Percentiles rank a stretch among this genome's conserved stretches.
These are phyloP conservation scores for Sphaerostilbella broomeana DNA, from an alignment of 2,329 filamentous ascomycete species.

Conservation along the genomic window DNA sequence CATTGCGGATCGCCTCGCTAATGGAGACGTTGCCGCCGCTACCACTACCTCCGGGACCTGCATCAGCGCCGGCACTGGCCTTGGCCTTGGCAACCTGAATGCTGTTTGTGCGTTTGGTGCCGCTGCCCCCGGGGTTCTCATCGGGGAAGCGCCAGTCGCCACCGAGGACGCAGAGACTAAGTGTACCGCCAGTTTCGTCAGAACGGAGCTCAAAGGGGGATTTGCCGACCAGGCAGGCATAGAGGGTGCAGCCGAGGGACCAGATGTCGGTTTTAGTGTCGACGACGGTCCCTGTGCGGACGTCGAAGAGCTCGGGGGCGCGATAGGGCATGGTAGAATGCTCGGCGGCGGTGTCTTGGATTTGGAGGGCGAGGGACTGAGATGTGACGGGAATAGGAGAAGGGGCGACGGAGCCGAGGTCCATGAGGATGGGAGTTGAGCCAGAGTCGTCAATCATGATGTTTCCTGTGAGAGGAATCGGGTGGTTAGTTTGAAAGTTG, in stretches of 20 bases:
- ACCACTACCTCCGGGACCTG: slow-evolving; percentile 16
- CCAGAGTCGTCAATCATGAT: slow-evolving; percentile 98
- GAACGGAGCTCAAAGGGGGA: slow-evolving; percentile 93
- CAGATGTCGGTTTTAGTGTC: slow-evolving; percentile 98
- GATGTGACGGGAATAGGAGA: slow-evolving; percentile 86
- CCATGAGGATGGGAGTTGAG: slow-evolving; percentile 87
- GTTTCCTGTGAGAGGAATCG: slow-evolving; percentile 54
- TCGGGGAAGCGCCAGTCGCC: slow-evolving; percentile 97
- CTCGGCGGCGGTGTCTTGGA: slow-evolving; percentile 91
- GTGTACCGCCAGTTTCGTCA: slow-evolving; percentile 89
- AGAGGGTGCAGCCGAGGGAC: slow-evolving; percentile 95
- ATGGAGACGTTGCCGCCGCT: slow-evolving; percentile 45
- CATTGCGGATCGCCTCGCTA: slow-evolving; percentile 75
- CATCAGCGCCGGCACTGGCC: slow-evolving; percentile 21
- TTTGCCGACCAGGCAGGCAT: slow-evolving; percentile 93
- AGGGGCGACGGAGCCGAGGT: slow-evolving; percentile 83
- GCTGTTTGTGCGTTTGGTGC: slow-evolving; percentile 37
- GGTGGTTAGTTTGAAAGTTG: not conserved
- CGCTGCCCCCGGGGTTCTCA: slow-evolving; percentile 56
- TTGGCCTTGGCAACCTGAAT: slow-evolving; percentile 29
- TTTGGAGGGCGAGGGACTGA: slow-evolving; percentile 79
- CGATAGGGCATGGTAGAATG: slow-evolving; percentile 98
- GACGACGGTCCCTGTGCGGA: slow-evolving; percentile 84
- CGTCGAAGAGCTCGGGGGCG: slow-evolving; percentile 94
- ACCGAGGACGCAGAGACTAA: slow-evolving; percentile 86